phyloP scores from a whole-genome alignment of 441 rosid species.

The Bruguiera hainesii region DNA sequence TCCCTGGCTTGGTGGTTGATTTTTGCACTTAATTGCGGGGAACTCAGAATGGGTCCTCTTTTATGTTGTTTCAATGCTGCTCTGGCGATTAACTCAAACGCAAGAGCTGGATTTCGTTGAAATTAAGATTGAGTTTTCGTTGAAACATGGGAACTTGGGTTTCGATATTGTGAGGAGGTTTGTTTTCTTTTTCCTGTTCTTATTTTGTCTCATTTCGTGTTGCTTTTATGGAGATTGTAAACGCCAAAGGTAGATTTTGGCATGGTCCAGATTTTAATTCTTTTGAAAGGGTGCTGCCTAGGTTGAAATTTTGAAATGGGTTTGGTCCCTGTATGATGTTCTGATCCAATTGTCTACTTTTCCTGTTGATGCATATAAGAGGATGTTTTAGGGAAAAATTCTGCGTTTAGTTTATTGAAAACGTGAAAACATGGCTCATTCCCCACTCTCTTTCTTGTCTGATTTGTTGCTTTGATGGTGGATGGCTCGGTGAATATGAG shows the following conservation, averaged over 20 bases:
- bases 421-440: not conserved
- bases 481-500: not conserved
- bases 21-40: not conserved
- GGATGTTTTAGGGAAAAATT: not conserved
- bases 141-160: not conserved
- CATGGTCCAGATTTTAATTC: conserved; percentile 7
- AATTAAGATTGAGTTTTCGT: conserved; percentile 9
- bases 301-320: conserved; percentile 11
- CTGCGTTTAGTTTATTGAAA: conserved; percentile 4
- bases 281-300: not conserved
- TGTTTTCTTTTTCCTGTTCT: conserved; percentile 9
- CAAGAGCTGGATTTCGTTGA: conserved; percentile 18
- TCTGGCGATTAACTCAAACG: conserved; percentile 22
- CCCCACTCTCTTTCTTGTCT: not conserved
- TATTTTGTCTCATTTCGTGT: conserved; percentile 16
- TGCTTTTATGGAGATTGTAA: conserved; percentile 13
- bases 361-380: not conserved
- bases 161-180: not conserved
- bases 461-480: not conserved
- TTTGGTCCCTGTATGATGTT: conserved; percentile 12
- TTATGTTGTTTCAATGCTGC: not conserved
- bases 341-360: conserved; percentile 19
- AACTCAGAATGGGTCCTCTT: not conserved
- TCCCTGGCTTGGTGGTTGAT: not conserved
- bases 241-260: conserved; percentile 10